A percentile compares a stretch with the other conserved stretches of the same genome.
phyloP scores from a whole-genome alignment of 208 protist genomes.

The Wallacemonas sp. region DNA sequence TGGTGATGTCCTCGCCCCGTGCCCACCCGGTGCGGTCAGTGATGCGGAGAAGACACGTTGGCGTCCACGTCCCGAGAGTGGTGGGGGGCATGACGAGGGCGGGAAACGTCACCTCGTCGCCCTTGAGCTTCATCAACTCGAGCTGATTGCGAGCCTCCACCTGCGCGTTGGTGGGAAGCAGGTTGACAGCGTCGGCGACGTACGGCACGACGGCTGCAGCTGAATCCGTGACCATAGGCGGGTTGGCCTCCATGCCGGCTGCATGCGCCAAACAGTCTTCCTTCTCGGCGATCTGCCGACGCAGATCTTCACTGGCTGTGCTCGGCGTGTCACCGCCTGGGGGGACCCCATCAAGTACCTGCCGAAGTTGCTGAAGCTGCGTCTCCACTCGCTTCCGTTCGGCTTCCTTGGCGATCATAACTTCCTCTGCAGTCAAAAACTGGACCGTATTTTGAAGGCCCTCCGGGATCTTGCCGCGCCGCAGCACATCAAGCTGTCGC shows the following conservation, averaged over 20 bases:
- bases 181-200: conserved; percentile 63
- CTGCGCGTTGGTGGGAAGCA: conserved; percentile 82
- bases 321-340: too few species aligned
- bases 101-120: conserved; percentile 57
- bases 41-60: conserved; percentile 66
- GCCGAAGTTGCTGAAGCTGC: conserved; percentile 29
- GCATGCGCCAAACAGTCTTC: background rate
- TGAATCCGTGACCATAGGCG: background rate
- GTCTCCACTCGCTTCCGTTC: conserved; percentile 8
- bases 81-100: conserved; percentile 52
- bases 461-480: conserved; percentile 62
- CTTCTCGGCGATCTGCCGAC: background rate
- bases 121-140: conserved; percentile 59
- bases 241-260: background rate
- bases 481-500: conserved; percentile 66
- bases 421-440: conserved; percentile 31
- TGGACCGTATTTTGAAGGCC: conserved; percentile 62
- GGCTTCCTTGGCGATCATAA: conserved; percentile 16
- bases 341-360: too few species aligned
- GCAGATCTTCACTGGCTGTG: background rate
- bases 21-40: background rate
- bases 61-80: conserved; percentile 59
- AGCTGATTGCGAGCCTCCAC: conserved; percentile 59
- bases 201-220: conserved; percentile 7
- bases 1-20: background rate